phyloP scores from a whole-genome alignment of 345 rosid species.

The Aurinia saxatilis region DNA sequence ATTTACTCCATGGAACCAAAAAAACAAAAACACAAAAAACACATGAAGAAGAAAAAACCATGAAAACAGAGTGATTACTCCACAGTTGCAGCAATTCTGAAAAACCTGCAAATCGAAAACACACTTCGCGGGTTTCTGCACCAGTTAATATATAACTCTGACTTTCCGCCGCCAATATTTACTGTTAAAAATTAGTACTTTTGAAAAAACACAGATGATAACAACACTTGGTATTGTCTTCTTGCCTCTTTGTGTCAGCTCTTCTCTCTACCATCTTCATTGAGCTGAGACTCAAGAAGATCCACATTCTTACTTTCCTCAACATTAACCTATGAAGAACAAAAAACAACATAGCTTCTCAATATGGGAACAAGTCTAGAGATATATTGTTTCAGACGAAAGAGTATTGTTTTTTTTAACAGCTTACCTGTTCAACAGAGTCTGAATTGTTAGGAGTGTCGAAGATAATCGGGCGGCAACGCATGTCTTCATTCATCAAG shows the following conservation, averaged over 20 bases:
- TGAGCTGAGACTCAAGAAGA: slow-evolving; percentile 14
- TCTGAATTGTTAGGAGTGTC: slow-evolving; percentile 50
- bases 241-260: slow-evolving; percentile 20
- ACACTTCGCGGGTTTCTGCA: slow-evolving; percentile 26
- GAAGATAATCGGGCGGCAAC: slow-evolving; percentile 78
- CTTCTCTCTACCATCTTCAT: slow-evolving; percentile 16
- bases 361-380: neutral
- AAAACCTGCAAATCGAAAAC: slow-evolving; percentile 30
- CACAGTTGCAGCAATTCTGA: slow-evolving; percentile 16
- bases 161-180: slow-evolving; percentile 13
- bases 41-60: slow-evolving; percentile 1
- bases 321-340: slow-evolving; percentile 1
- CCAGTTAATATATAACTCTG: slow-evolving; percentile 18
- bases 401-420: too few species aligned
- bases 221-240: slow-evolving; percentile 5
- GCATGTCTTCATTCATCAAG: slow-evolving; percentile 84
- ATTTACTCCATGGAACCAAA: slow-evolving; percentile 22
- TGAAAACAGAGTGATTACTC: slow-evolving; percentile 8
- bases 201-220: neutral
- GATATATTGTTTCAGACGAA: too few species aligned
- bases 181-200: slow-evolving; percentile 27
- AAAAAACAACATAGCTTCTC: neutral
- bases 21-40: neutral
- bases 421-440: slow-evolving; percentile 44
- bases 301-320: slow-evolving; percentile 21